Conservation (phyloP, 306 rosid genomes). For the Cucurbita argyrosperma region DNA sequence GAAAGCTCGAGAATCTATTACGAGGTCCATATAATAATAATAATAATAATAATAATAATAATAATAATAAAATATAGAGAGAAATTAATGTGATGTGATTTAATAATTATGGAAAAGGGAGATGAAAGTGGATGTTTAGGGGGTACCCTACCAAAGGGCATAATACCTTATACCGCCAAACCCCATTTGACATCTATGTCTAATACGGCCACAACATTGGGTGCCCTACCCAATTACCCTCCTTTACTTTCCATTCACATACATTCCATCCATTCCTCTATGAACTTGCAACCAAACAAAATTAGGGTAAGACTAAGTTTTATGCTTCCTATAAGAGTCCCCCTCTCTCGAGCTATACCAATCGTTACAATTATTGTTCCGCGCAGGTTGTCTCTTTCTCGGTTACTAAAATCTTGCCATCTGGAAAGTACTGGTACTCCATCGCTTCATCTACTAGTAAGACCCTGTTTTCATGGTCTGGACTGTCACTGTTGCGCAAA, state of each 20-base stretch:
- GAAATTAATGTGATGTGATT: not conserved
- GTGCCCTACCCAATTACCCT: constrained; percentile 17
- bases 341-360: not conserved
- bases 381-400: too few relatives aligned
- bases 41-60: not conserved
- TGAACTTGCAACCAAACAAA: not conserved
- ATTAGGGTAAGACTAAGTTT: not conserved
- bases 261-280: not conserved
- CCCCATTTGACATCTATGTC: constrained; percentile 21
- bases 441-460: too few relatives aligned
- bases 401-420: too few relatives aligned
- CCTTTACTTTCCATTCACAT: not conserved
- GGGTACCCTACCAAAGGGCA: constrained; percentile 3
- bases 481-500: too few relatives aligned
- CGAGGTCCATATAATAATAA: not conserved
- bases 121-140: constrained; percentile 6
- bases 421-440: too few relatives aligned
- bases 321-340: not conserved
- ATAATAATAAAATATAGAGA: not conserved
- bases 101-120: not conserved
- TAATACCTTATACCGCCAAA: constrained; percentile 9
- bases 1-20: too few relatives aligned
- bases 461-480: too few relatives aligned
- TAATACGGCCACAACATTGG: constrained; percentile 19
- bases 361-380: too few relatives aligned